Percentiles rank a stretch among this genome's conserved stretches.
Conservation (phyloP, 2,329 filamentous ascomycete species). For the Pyrenochaeta sp. region DNA sequence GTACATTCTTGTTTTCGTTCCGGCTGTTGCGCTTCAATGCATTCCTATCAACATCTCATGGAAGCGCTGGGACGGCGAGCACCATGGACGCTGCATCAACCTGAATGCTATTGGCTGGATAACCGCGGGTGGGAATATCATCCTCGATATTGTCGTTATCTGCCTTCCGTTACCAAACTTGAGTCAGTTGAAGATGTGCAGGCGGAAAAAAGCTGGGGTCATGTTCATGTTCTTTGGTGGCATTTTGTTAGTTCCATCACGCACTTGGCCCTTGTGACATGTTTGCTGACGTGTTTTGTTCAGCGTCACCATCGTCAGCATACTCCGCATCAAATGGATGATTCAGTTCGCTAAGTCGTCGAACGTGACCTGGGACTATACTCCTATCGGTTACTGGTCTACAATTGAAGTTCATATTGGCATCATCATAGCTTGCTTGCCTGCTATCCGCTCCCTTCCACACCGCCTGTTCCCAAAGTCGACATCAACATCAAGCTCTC, state of each 20-base stretch:
- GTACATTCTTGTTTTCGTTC: slow-evolving; percentile 33
- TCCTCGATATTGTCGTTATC: slow-evolving; percentile 41
- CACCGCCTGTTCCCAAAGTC: too few species aligned
- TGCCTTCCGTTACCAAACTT: slow-evolving; percentile 42
- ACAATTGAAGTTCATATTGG: slow-evolving; percentile 38
- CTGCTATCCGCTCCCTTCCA: slow-evolving; percentile 6
- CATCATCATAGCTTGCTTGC: slow-evolving; percentile 37
- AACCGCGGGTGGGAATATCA: slow-evolving; percentile 41
- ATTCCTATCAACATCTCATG: slow-evolving; percentile 31
- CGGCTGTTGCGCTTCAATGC: slow-evolving; percentile 29
- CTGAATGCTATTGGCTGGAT: slow-evolving; percentile 40
- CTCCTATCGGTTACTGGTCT: slow-evolving; percentile 38
- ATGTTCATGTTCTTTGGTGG: slow-evolving; percentile 51
- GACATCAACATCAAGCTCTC: too few species aligned
- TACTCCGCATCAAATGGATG: slow-evolving; percentile 54
- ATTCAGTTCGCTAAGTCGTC: slow-evolving; percentile 53
- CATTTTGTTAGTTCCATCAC: slow-evolving; percentile 47
- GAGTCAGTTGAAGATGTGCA: slow-evolving; percentile 37
- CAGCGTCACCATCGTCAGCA: slow-evolving; percentile 57
- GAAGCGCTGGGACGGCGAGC: slow-evolving; percentile 38
- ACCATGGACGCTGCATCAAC: slow-evolving; percentile 34
- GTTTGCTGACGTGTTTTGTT: not conserved
- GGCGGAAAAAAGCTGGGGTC: slow-evolving; percentile 42
- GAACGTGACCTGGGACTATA: slow-evolving; percentile 52
- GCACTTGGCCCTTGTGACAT: too few species aligned